phyloP scores from a whole-genome alignment of 345 rosid genomes.

The Camelina neglecta region DNA sequence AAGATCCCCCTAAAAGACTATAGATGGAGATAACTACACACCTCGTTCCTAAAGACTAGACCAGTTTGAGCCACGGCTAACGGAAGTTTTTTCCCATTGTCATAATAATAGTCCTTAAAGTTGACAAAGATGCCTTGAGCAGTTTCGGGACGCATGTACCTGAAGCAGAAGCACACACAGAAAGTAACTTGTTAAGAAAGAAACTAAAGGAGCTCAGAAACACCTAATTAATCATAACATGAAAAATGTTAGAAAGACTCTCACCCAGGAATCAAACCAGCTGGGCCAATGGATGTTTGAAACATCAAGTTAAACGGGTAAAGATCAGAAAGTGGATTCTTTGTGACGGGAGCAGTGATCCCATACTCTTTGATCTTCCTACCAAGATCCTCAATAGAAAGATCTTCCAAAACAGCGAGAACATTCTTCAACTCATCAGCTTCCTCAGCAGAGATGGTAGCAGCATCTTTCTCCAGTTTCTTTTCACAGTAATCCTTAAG shows the following conservation, averaged over 20 bases:
- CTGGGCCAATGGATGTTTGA: conserved; percentile 96
- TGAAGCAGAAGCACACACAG: conserved; percentile 36
- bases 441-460: conserved; percentile 53
- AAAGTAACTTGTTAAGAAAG: neutral
- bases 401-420: conserved; percentile 83
- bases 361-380: conserved; percentile 81
- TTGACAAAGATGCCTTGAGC: conserved; percentile 98
- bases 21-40: too few relatives aligned
- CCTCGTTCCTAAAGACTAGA: conserved; percentile 98
- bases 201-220: neutral
- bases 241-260: conserved; percentile 20
- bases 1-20: too few relatives aligned
- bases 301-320: conserved; percentile 96
- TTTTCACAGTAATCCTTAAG: conserved; percentile 88
- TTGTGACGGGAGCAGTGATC: conserved; percentile 83
- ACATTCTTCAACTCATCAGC: conserved; percentile 84
- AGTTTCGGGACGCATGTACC: conserved; percentile 98
- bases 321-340: conserved; percentile 86
- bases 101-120: conserved; percentile 85
- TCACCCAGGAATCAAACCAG: conserved; percentile 82
- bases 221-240: neutral
- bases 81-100: conserved; percentile 91
- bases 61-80: conserved; percentile 99
- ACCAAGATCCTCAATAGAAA: conserved; percentile 76
- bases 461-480: conserved; percentile 75